These are phyloP conservation scores for Lagenaria siceraria DNA, from an alignment of 306 rosid genomes.

Conservation along the genomic window DNA sequence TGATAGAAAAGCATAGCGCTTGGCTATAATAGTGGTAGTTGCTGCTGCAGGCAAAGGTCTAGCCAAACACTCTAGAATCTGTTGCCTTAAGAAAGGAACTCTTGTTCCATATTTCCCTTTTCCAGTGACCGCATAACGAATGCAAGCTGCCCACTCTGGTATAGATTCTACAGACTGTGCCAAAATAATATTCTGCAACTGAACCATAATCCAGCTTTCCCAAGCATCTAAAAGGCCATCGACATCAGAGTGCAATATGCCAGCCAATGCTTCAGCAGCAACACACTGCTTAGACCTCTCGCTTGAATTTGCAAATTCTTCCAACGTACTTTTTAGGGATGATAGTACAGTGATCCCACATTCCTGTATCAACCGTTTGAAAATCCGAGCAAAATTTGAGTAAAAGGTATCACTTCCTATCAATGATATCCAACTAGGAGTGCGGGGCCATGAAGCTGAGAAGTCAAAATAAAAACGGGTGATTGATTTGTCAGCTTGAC, in stretches of 20 bases:
- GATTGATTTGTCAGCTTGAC: slow-evolving; percentile 91
- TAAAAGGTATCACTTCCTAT: slow-evolving; percentile 77
- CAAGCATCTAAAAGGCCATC: slow-evolving; percentile 69
- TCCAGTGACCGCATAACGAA: slow-evolving; percentile 93
- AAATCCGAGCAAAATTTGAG: slow-evolving; percentile 86
- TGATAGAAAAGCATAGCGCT: slow-evolving; percentile 87
- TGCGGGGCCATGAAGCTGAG: slow-evolving; percentile 99
- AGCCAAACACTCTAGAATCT: slow-evolving; percentile 74
- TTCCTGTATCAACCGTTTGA: slow-evolving; percentile 87
- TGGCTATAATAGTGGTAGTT: slow-evolving; percentile 73
- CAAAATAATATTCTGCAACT: slow-evolving; percentile 66
- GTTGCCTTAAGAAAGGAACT: slow-evolving; percentile 84
- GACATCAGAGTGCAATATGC: slow-evolving; percentile 86
- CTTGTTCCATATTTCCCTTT: slow-evolving; percentile 87
- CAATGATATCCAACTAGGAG: slow-evolving; percentile 90
- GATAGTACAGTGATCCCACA: slow-evolving; percentile 76
- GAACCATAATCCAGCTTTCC: slow-evolving; percentile 84
- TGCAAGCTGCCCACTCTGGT: slow-evolving; percentile 97
- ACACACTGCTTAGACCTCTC: slow-evolving; percentile 98
- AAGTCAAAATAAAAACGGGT: slow-evolving; percentile 92
- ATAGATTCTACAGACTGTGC: slow-evolving; percentile 88
- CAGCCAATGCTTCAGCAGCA: slow-evolving; percentile 98
- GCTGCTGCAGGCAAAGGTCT: slow-evolving; percentile 70
- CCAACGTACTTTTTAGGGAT: slow-evolving; percentile 65
- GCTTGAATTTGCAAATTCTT: slow-evolving; percentile 74